Evolutionary conservation across 805 yeast genomes (phyloP).

Genomic region (Saturnispora kantuleensis): DNA sequence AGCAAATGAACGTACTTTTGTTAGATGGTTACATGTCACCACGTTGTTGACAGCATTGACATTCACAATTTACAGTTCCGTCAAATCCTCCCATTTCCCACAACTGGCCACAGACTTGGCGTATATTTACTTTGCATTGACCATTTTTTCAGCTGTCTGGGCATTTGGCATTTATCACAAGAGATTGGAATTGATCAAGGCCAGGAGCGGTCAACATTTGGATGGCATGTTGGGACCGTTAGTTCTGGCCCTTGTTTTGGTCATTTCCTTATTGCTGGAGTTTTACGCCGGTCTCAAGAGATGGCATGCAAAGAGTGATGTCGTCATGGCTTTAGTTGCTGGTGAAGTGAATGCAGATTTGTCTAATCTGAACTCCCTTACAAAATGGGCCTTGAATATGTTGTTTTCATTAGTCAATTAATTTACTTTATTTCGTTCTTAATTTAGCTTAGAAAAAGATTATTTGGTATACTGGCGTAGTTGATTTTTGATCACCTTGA

Average conservation of each 20-base stretch:
- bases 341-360: conserved; percentile 12
- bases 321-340: conserved; percentile 10
- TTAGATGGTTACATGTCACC: conserved; percentile 89
- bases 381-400: conserved; percentile 18
- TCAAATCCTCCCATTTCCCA: conserved; percentile 55
- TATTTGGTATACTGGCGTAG: conserved; percentile 9
- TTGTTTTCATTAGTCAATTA: conserved; percentile 18
- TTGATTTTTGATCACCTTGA: conserved; percentile 19
- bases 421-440: background rate
- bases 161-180: conserved; percentile 69
- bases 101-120: conserved; percentile 60
- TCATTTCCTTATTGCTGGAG: conserved; percentile 58
- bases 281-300: conserved; percentile 55
- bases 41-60: conserved; percentile 78
- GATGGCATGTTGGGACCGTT: conserved; percentile 90
- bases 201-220: conserved; percentile 77
- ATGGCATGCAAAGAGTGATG: conserved; percentile 18
- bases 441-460: background rate
- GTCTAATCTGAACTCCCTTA: conserved; percentile 20
- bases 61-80: conserved; percentile 68
- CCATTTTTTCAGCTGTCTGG: conserved; percentile 82
- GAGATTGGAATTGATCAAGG: conserved; percentile 63
- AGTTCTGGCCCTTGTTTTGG: conserved; percentile 59
- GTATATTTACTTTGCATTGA: conserved; percentile 67
- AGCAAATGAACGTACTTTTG: conserved; percentile 95